Base-by-base conservation (phyloP, 805 yeast species). In the Wickerhamomyces bisporus region DNA sequence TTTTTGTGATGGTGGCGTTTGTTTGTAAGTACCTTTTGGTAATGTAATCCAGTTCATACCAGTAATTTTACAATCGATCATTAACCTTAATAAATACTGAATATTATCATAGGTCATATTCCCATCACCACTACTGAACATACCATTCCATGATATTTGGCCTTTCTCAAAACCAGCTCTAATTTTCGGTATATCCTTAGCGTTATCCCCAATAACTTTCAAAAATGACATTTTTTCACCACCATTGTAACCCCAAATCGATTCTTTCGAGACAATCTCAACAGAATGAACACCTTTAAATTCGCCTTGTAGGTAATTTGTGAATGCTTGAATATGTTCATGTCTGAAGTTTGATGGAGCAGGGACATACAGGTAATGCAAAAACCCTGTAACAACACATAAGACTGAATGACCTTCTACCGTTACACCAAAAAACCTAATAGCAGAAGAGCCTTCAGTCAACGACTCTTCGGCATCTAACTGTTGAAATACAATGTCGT, bases 41-140 rank as follows among this genome's bases (percentile, higher is more conserved):
- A 91, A 70, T 0, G 96, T 84, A 20, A 94, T 71, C 99, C 99
- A 93, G 19, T 94, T 84, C 98, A 93, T 93, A 28, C 99, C 94
- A 1, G 91, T 83, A 43, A 91, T 86, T 35, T 81, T 77, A 61
- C 95, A 81, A 62, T 93, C 99, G 31, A 93, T 77, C 93, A 93
- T 87, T 61, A 89, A 67, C 50, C 98, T 71, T 42, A 94, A 61
- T 26, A 87, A 66, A 57, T 83, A 94, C 39, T 88, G 86, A 43
- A 93, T 80, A 57, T 93, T 93, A 61, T 93, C 99, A 57, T 81
- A 93, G 0, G 97, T 79, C 50, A 82, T 79, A 13, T 72, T 61
- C 17, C 55, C 57, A 38, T 53, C 60, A 47, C 82, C 79, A 24
- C 69, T 67, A 3, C 77, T 73, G 60, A 86, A 83, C 37, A 78